These are phyloP conservation scores for Chalciporus chontae DNA, from an alignment of 768 basidiomycete genomes.

Conservation along the genomic window DNA sequence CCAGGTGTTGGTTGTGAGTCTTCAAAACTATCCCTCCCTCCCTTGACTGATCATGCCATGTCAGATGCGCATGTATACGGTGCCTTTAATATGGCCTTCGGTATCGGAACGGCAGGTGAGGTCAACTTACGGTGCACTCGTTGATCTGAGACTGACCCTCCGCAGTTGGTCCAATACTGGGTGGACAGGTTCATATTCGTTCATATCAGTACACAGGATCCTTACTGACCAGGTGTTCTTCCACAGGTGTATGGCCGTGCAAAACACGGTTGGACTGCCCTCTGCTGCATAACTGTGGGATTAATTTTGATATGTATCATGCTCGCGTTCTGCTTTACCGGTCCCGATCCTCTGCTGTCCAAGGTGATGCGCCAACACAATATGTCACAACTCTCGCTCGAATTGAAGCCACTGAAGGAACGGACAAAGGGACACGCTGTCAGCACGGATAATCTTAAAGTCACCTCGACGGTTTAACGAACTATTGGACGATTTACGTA, in stretches of 20 bases:
- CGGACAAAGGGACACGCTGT: neutral
- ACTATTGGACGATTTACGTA: slow-evolving; percentile 3
- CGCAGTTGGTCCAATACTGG: slow-evolving; percentile 66
- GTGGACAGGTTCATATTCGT: slow-evolving; percentile 52
- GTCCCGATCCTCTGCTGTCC: slow-evolving; percentile 40
- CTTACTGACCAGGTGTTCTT: slow-evolving; percentile 1
- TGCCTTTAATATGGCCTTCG: slow-evolving; percentile 70
- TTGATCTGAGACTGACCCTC: slow-evolving; percentile 2
- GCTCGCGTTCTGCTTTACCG: slow-evolving; percentile 46
- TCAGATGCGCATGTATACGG: slow-evolving; percentile 74
- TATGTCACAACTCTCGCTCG: slow-evolving; percentile 9
- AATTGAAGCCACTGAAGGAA: slow-evolving; percentile 8
- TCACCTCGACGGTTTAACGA: slow-evolving; percentile 4
- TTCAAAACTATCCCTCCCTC: neutral
- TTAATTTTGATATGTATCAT: slow-evolving; percentile 38
- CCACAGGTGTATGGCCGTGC: slow-evolving; percentile 57
- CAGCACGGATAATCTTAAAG: neutral
- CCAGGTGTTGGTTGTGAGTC: slow-evolving; percentile 67
- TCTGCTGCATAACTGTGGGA: slow-evolving; percentile 48
- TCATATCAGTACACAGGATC: neutral
- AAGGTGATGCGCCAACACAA: slow-evolving; percentile 23
- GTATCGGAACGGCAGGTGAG: slow-evolving; percentile 59
- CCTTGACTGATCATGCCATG: neutral
- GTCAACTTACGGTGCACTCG: slow-evolving; percentile 1
- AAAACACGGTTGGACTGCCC: slow-evolving; percentile 54